Evolutionary conservation across 78 protist genomes (phyloP).

Genomic region (Dictyostelium purpureum): DNA sequence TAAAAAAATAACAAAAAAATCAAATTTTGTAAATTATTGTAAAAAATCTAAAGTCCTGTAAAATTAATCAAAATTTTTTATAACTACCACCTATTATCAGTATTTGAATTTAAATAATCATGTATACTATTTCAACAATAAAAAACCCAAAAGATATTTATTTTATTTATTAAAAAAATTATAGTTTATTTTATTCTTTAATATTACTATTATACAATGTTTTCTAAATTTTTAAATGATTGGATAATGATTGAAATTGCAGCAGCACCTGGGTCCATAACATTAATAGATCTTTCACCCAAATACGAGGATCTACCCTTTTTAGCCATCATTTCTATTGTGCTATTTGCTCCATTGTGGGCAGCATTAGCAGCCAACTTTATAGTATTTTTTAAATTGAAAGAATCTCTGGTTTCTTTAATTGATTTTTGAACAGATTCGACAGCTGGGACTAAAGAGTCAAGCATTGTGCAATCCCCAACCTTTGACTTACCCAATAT

Average conservation of each 20-base stretch:
- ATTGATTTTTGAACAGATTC: neutral
- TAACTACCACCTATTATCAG: no score
- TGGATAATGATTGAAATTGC: neutral
- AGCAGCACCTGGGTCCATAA: constrained; percentile 74
- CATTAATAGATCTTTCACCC: constrained; percentile 48
- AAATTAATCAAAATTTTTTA: no score
- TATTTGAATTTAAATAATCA: no score
- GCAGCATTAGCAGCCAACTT: constrained; percentile 17
- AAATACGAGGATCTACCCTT: constrained; percentile 59
- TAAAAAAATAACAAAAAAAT: no score
- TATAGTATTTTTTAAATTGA: neutral
- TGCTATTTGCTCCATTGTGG: constrained; percentile 23
- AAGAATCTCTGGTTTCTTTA: neutral
- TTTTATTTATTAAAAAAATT: no score
- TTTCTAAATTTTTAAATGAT: no score
- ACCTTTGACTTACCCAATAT: constrained; percentile 27
- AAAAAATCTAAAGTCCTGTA: no score
- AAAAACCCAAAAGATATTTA: no score
- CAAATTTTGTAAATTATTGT: no score
- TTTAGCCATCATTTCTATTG: constrained; percentile 31
- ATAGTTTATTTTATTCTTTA: no score
- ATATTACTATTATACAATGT: no score
- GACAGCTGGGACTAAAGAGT: constrained; percentile 70
- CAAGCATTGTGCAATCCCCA: constrained; percentile 81
- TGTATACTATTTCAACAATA: no score